phyloP scores from a whole-genome alignment of 2,329 filamentous ascomycete species.

The Orbilia oligospora region DNA sequence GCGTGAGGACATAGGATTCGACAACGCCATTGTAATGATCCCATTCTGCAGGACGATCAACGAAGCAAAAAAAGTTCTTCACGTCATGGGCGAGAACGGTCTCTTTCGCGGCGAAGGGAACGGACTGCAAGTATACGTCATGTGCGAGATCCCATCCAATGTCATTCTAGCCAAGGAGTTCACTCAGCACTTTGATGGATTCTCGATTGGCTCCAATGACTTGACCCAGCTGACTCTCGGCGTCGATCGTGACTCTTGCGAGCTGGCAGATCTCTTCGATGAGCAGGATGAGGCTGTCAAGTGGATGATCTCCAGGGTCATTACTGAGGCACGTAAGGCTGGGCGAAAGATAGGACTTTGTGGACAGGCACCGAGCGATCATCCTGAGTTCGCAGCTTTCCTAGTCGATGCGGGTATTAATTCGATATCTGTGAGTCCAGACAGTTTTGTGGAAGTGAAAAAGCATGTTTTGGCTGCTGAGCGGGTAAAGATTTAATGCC shows the following conservation, averaged over 20 bases:
- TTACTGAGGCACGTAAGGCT: conserved; percentile 64
- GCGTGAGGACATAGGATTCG: conserved; percentile 67
- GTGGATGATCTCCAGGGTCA: conserved; percentile 67
- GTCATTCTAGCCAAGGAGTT: conserved; percentile 67
- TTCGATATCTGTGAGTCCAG: conserved; percentile 68
- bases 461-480: conserved; percentile 64
- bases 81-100: conserved; percentile 67
- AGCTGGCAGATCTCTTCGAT: conserved; percentile 67
- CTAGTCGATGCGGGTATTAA: conserved; percentile 66
- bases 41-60: conserved; percentile 67
- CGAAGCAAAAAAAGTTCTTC: conserved; percentile 66
- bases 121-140: conserved; percentile 67
- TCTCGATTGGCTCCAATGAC: conserved; percentile 68
- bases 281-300: conserved; percentile 68
- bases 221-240: conserved; percentile 68
- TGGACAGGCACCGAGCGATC: conserved; percentile 67
- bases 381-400: conserved; percentile 67
- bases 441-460: conserved; percentile 67
- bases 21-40: conserved; percentile 67
- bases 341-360: conserved; percentile 67
- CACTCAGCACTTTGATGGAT: conserved; percentile 67
- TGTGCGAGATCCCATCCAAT: conserved; percentile 68
- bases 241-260: conserved; percentile 67
- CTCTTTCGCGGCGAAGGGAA: conserved; percentile 66
- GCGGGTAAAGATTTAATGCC: background rate